Percentiles rank a stretch among this genome's conserved stretches.
Evolutionary conservation across 2,329 filamentous ascomycete genomes (phyloP).

Genomic region (Neopestalotiopsis sp.): DNA sequence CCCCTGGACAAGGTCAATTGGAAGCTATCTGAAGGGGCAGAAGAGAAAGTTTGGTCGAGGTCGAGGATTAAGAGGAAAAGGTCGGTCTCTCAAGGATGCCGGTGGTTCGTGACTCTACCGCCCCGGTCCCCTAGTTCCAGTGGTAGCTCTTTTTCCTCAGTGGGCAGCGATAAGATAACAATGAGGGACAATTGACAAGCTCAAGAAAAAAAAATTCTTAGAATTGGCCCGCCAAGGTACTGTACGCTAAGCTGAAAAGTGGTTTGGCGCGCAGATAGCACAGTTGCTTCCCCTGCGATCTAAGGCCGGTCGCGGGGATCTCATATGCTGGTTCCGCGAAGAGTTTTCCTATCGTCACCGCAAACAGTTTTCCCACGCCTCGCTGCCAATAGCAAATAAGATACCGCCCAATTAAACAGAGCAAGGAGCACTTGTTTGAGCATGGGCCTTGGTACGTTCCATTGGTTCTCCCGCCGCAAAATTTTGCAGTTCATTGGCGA

Average conservation of each 20-base stretch:
- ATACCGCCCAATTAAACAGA: background rate
- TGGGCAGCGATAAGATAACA: conserved; percentile 23
- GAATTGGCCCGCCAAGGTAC: conserved; percentile 9
- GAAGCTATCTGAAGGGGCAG: conserved; percentile 8
- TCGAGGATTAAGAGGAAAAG: background rate
- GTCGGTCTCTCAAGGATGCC: background rate
- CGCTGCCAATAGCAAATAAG: background rate
- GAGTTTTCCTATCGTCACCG: conserved; percentile 15
- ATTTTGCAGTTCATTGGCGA: background rate
- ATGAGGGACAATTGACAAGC: conserved; percentile 16
- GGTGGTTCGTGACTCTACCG: conserved; percentile 18
- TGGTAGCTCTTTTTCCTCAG: conserved; percentile 17
- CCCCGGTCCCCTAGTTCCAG: conserved; percentile 12
- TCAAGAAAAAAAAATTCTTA: conserved; percentile 15
- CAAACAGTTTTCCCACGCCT: background rate
- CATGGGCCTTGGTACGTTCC: background rate
- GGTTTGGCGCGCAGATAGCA: background rate
- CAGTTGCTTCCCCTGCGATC: conserved; percentile 13
- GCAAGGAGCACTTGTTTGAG: background rate
- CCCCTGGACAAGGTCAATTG: conserved; percentile 38
- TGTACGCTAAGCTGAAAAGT: conserved; percentile 14
- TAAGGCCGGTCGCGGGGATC: conserved; percentile 18
- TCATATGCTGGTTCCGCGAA: conserved; percentile 9
- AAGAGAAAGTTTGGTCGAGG: background rate
- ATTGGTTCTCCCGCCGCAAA: background rate